A percentile compares a stretch with the other conserved stretches of the same genome.
Conservation (phyloP, 2,329 filamentous ascomycete species). For the Botrytis cinerea region DNA sequence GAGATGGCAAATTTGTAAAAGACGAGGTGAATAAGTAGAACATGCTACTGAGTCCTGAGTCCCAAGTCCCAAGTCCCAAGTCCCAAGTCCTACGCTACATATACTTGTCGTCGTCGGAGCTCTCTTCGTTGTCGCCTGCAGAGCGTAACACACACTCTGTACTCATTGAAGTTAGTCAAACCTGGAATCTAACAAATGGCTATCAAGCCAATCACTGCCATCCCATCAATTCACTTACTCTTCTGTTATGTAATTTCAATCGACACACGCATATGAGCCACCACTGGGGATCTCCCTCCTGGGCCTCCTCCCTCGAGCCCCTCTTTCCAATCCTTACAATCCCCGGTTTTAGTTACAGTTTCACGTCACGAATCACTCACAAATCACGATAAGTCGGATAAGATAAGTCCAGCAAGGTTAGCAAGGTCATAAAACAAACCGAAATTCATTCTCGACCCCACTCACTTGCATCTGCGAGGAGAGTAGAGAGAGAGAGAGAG, state of each 20-base stretch:
- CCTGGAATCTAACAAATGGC: not conserved
- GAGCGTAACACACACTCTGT: not conserved
- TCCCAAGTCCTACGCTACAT: not conserved
- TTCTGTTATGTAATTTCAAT: conserved; percentile 17
- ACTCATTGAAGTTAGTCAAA: not conserved
- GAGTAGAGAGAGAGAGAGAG: not conserved
- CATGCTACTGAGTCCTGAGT: not conserved
- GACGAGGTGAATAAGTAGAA: not conserved
- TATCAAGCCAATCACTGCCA: not conserved
- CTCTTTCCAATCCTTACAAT: not conserved
- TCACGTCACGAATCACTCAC: not conserved
- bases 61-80: not conserved
- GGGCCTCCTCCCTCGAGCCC: not conserved
- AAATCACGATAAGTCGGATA: conserved; percentile 4
- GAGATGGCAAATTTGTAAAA: not conserved
- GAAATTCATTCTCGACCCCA: not conserved
- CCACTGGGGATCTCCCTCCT: not conserved
- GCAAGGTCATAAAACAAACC: not conserved
- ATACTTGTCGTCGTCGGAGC: not conserved
- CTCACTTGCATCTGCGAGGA: not conserved
- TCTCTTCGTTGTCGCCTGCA: not conserved
- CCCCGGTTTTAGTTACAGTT: not conserved
- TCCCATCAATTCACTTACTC: not conserved
- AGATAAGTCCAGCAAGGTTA: not conserved
- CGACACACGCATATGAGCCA: not conserved